Base-by-base conservation (phyloP, 208 protist genomes). In the Wallacemonas sp. region DNA sequence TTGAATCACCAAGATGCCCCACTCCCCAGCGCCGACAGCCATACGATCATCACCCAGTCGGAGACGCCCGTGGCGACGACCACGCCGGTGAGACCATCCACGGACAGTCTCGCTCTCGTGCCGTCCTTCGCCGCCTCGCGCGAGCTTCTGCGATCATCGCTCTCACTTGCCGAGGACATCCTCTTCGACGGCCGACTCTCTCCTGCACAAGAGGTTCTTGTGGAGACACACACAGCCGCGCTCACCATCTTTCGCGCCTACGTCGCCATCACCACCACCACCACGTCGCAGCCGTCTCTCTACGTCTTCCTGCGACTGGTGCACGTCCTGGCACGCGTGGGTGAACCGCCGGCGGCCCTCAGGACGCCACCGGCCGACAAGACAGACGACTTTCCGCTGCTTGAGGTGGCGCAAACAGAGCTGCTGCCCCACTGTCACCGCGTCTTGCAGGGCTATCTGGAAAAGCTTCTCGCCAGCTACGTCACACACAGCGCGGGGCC, bases 401-500 rank as follows among this genome's bases (percentile, higher is more conserved):
- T 71, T 1, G 55, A 56, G 14, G 70, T 66, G 44, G 57, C 76
- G 3, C 57, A 61, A 29, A 44, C 65, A 27, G 75, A 75, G 44
- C 61, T 80, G 12, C 43, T 78, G 16, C 75, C 72, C 26, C 56
- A 75, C 24, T 76, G 70, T 19, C 70, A 76, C 52, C 60, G 61
- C 23, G 73, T 61, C 29, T 61, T 85, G 16, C 67, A 49, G 9
- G 33, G 65, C 26, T 65, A 54, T 1, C 32, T 81, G 39, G 72
- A 68, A 26, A 58, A 68, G 29, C 57, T 63, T 27, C 58, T 63
- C 5, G 70, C 78, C 19, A 72, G 72, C 17, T 74, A 65, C 52
- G 43, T 88, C 30, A 74, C 76, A 8, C 67, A 68, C 54, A 88
- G 84, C 46, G 80, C 77, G 11, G 17, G 49, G 23, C 29, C 34